Base-by-base conservation (phyloP, 2,329 filamentous ascomycete species). In the Madurella fahalii region DNA sequence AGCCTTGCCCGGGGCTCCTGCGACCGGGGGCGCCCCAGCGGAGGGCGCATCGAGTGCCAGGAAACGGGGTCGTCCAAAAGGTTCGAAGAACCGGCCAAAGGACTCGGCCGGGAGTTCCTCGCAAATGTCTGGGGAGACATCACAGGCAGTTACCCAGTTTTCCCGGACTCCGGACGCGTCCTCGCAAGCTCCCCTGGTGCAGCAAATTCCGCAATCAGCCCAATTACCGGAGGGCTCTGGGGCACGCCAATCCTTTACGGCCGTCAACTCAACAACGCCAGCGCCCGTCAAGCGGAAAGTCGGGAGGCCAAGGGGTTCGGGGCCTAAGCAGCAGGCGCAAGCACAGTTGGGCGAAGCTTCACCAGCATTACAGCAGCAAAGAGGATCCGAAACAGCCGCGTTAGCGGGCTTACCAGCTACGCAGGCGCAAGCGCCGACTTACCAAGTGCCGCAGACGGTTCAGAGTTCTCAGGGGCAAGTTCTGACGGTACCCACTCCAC, bases 81-180 rank as follows among this genome's bases (percentile, higher is more conserved):
- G 78, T 0, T 80, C 78, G 1, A 78, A 76, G 55, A 81, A 80
- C 56, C 71, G 75, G 2, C 70, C 73, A 2, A 77, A 74, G 56
- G 69, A 72, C 30, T 18, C 42, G 2, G 17, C 20, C 16, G 41
- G 20, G 1, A 56, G 42, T 25, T 43, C 56, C n/a, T 44, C 37
- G 2, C 43, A 47, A 12, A 16, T 31, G 8, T 15, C 52, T n/a
- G 37, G 13, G n/a, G 30, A 34, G 3, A 9, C 41, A 46, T 37
- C 43, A 17, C 52, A 52, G 30, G 20, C 32, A 43, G 46, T 4
- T 32, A 16, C 20, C 15, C 13, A 25, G 44, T n/a, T 17, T 39
- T n/a, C 31, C 15, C 49, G 52, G 31, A 18, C 13, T 11, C 12
- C 45, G 11, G 34, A 44, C 7, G 3, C 44, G 17, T 11, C 52